These are phyloP conservation scores for Drosera capensis DNA, from an alignment of 148 eudicot species.

Conservation along the genomic window DNA sequence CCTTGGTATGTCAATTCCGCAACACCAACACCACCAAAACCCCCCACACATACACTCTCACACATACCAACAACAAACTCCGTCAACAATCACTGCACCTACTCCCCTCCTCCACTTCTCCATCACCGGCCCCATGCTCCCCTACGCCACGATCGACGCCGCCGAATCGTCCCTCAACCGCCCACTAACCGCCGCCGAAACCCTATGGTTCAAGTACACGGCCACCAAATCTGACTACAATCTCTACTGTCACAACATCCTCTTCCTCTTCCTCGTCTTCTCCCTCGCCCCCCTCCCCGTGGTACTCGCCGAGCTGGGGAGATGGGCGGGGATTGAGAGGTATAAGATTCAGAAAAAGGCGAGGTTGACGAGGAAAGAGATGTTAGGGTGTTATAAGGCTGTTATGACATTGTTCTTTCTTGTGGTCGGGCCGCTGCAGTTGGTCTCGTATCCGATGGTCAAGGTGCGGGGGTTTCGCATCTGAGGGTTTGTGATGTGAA, in stretches of 20 bases:
- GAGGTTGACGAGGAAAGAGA: constrained; percentile 25
- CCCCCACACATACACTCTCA: too few relatives aligned
- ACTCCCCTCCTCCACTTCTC: not conserved
- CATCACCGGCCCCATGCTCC: constrained; percentile 37
- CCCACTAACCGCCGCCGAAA: constrained; percentile 38
- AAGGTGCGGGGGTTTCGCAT: too few relatives aligned
- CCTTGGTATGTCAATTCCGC: too few relatives aligned
- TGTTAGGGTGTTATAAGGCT: constrained; percentile 41
- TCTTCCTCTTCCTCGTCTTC: constrained; percentile 61
- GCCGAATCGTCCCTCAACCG: constrained; percentile 55
- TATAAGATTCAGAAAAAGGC: constrained; percentile 83
- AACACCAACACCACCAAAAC: too few relatives aligned
- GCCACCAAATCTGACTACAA: constrained; percentile 65
- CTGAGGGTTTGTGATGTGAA: too few relatives aligned
- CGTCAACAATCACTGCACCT: too few relatives aligned
- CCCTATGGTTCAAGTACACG: constrained; percentile 67
- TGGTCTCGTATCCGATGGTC: constrained; percentile 60
- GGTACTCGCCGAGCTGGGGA: constrained; percentile 24
- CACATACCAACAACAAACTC: too few relatives aligned
- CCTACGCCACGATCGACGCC: constrained; percentile 32
- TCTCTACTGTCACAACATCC: constrained; percentile 70
- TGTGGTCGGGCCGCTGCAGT: constrained; percentile 71
- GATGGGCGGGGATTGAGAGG: constrained; percentile 12
- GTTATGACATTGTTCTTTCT: constrained; percentile 72
- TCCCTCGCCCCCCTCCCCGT: constrained; percentile 48